These are phyloP conservation scores for Cystobasidium sp. DNA, from an alignment of 1,284 basidiomycete species.

Conservation along the genomic window DNA sequence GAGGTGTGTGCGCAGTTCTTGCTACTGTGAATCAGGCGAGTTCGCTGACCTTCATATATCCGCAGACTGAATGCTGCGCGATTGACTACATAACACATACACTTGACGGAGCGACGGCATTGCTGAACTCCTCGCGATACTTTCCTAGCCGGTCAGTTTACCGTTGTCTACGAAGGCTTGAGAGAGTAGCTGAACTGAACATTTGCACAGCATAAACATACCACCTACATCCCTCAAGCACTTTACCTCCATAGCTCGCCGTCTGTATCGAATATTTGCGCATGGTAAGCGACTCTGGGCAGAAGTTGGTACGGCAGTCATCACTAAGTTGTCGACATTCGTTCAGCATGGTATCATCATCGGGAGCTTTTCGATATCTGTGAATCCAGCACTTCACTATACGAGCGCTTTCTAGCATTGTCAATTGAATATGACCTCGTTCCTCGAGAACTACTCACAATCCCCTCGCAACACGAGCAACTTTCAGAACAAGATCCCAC, in stretches of 20 bases:
- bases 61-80: slow-evolving; percentile 81
- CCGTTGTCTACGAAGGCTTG: background rate
- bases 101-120: slow-evolving; percentile 85
- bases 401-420: slow-evolving; percentile 85
- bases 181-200: background rate
- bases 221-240: slow-evolving; percentile 79
- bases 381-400: slow-evolving; percentile 84
- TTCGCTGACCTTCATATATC: background rate
- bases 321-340: background rate
- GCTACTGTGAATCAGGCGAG: background rate
- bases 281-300: slow-evolving; percentile 97
- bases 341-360: slow-evolving; percentile 59
- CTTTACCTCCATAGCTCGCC: slow-evolving; percentile 81
- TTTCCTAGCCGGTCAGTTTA: slow-evolving; percentile 81
- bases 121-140: slow-evolving; percentile 86
- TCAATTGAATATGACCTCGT: slow-evolving; percentile 81
- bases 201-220: slow-evolving; percentile 65
- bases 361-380: slow-evolving; percentile 86
- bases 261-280: slow-evolving; percentile 91
- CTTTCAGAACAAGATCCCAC: too few relatives aligned
- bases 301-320: too few relatives aligned
- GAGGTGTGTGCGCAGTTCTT: slow-evolving; percentile 65
- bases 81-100: slow-evolving; percentile 97
- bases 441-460: slow-evolving; percentile 74
- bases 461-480: slow-evolving; percentile 22